A percentile compares a stretch with the other conserved stretches of the same genome.
Conservation (phyloP, 1,284 basidiomycete genomes). For the Apiotrichum akiyoshidainum region DNA sequence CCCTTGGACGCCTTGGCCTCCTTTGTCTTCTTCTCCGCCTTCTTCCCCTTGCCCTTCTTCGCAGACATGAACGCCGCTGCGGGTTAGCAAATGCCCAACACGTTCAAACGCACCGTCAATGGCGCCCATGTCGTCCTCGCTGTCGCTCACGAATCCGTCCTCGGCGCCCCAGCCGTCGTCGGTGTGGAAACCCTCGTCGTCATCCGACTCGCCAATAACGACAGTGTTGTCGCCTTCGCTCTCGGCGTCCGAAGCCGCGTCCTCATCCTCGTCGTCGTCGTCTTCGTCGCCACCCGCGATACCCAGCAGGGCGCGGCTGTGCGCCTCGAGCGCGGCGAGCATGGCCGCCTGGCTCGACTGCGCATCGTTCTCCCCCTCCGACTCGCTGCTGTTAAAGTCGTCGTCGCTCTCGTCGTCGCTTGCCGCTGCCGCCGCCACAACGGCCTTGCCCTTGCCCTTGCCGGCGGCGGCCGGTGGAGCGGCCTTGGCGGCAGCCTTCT, state of each 20-base stretch:
- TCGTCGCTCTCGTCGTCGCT: constrained; percentile 3
- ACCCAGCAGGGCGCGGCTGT: constrained; percentile 45
- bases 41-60: constrained; percentile 4
- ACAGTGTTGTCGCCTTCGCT: constrained; percentile 12
- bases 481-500: background rate
- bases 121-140: constrained; percentile 35
- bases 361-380: constrained; percentile 22
- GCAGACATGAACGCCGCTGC: constrained; percentile 5
- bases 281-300: constrained; percentile 27
- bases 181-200: constrained; percentile 28
- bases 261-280: constrained; percentile 17
- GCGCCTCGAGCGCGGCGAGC: constrained; percentile 49
- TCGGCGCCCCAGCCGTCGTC: constrained; percentile 47
- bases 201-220: constrained; percentile 15
- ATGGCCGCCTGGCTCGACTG: constrained; percentile 33
- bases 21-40: background rate
- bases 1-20: background rate
- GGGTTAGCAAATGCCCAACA: background rate
- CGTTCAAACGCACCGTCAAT: constrained; percentile 4
- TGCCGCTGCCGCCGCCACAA: background rate
- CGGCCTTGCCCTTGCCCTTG: background rate
- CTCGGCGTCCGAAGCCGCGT: constrained; percentile 19
- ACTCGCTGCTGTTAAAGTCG: constrained; percentile 2
- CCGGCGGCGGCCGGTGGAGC: background rate
- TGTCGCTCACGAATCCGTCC: constrained; percentile 40